These are phyloP conservation scores for Penicillium riverlandense DNA, from an alignment of 495 filamentous ascomycete species.

Conservation along the genomic window DNA sequence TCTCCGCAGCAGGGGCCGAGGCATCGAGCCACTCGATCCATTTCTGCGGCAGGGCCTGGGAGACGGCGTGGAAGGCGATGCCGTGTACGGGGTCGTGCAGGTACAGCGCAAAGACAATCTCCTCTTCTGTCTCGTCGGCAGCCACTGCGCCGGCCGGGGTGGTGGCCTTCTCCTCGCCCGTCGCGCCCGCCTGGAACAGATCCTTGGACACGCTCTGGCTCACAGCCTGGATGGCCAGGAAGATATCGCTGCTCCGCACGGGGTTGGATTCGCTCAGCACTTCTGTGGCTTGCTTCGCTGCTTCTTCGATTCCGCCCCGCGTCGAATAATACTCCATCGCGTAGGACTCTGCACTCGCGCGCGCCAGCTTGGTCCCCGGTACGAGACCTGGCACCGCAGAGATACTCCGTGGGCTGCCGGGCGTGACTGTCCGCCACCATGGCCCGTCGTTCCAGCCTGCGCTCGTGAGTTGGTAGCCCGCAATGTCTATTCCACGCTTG, in stretches of 20 bases:
- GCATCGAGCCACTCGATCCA: slow-evolving; percentile 95
- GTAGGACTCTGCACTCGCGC: slow-evolving; percentile 82
- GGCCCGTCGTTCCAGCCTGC: slow-evolving; percentile 83
- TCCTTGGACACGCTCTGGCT: slow-evolving; percentile 51
- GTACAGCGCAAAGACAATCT: slow-evolving; percentile 81
- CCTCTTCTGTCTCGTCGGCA: slow-evolving; percentile 42
- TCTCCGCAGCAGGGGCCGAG: slow-evolving; percentile 43
- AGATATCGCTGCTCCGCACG: slow-evolving; percentile 86
- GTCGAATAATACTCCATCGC: slow-evolving; percentile 72
- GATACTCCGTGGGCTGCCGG: slow-evolving; percentile 59
- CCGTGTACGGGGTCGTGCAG: slow-evolving; percentile 89
- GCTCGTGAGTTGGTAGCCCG: slow-evolving; percentile 40
- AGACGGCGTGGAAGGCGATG: slow-evolving; percentile 78
- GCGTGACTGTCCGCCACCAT: slow-evolving; percentile 78
- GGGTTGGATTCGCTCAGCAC: slow-evolving; percentile 76
- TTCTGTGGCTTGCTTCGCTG: slow-evolving; percentile 68
- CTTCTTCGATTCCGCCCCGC: slow-evolving; percentile 71
- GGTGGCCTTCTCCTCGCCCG: slow-evolving; percentile 50
- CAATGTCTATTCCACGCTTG: slow-evolving; percentile 51
- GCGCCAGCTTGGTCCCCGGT: slow-evolving; percentile 83
- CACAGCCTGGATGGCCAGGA: slow-evolving; percentile 88
- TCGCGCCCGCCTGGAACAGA: slow-evolving; percentile 57
- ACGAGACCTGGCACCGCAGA: slow-evolving; percentile 70
- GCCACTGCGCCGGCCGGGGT: slow-evolving; percentile 44
- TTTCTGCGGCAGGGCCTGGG: slow-evolving; percentile 73